phyloP scores from a whole-genome alignment of 2,329 filamentous ascomycete species.

The Apiospora malaysiana region DNA sequence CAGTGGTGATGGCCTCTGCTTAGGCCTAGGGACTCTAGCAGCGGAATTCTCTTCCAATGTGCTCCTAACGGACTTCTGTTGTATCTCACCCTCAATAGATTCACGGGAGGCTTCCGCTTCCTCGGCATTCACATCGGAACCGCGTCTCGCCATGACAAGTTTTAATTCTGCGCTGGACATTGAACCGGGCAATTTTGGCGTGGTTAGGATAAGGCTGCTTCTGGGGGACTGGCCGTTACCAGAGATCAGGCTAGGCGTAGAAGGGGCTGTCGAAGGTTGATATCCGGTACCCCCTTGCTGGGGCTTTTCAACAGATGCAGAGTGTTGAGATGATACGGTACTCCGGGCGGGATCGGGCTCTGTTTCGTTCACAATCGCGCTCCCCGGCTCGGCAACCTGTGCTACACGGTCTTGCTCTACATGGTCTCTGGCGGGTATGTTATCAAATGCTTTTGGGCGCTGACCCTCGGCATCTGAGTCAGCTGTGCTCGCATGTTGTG shows the following conservation, averaged over 20 bases:
- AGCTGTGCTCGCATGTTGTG: neutral
- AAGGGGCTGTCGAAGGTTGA: constrained; percentile 31
- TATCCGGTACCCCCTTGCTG: neutral
- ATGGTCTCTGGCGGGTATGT: neutral
- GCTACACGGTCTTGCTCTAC: neutral
- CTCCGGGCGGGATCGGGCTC: neutral
- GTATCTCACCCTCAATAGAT: constrained; percentile 8
- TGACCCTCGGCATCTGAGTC: constrained; percentile 1
- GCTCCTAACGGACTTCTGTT: constrained; percentile 6
- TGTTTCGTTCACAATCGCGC: neutral
- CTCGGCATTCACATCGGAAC: constrained; percentile 18
- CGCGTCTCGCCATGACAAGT: neutral
- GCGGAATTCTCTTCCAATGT: neutral
- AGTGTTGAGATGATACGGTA: neutral
- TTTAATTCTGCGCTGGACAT: constrained; percentile 22
- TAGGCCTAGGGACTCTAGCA: neutral
- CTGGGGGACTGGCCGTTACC: constrained; percentile 34
- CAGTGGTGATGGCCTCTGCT: constrained; percentile 1
- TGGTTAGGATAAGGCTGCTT: constrained; percentile 37
- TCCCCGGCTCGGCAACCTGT: neutral
- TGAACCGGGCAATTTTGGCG: constrained; percentile 33
- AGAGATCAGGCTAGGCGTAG: constrained; percentile 38
- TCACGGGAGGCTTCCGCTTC: constrained; percentile 2
- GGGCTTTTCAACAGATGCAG: neutral
- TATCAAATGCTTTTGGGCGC: neutral